Base-by-base conservation (phyloP, 2,329 filamentous ascomycete genomes). In the Botryotinia calthae region DNA sequence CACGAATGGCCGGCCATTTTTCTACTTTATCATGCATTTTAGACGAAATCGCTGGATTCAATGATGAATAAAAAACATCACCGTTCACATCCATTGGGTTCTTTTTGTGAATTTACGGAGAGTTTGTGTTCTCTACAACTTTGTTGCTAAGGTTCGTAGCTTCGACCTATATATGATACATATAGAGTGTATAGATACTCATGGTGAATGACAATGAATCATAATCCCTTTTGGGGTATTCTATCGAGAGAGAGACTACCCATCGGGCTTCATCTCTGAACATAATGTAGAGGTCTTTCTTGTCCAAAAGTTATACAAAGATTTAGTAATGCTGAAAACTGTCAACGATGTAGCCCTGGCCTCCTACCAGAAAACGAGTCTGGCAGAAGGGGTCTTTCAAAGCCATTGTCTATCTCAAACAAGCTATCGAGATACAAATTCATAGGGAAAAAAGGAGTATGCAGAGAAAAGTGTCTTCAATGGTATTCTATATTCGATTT, bases 81-180 rank as follows among this genome's bases (percentile, higher is more conserved):
- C 7, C 14, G 5, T 28, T 54, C 25, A 16, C 14, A 14, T 51
- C 12, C 48, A 14, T n/a, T 51, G 10, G 5, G 22, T 2, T 14
- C 10, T 48, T 9, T 5, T 14, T 14, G 25, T 54, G 51, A n/a
- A 54, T 5, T n/a, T 6, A 4, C 2, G 25, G 51, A 28, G 6
- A 18, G n/a, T 54, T 18, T 8, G 2, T n/a, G 0, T 28, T n/a
- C 6, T 54, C 6, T 2, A 28, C 5, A 16, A 18, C 1, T 54
- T 18, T 2, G 7, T 8, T 28, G 1, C n/a, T 31, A n/a, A 28
- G n/a, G 28, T 56, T 28, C 16, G 2, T 16, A 56, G 16, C n/a
- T 16, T 28, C 51, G 16, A 18, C 5, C n/a, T 56, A 18, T 9
- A 56, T 6, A 18, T 56, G n/a, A 1, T 18, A 18, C 12, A 28